phyloP scores from a whole-genome alignment of 208 protist genomes.

The Crithidia bombi region DNA sequence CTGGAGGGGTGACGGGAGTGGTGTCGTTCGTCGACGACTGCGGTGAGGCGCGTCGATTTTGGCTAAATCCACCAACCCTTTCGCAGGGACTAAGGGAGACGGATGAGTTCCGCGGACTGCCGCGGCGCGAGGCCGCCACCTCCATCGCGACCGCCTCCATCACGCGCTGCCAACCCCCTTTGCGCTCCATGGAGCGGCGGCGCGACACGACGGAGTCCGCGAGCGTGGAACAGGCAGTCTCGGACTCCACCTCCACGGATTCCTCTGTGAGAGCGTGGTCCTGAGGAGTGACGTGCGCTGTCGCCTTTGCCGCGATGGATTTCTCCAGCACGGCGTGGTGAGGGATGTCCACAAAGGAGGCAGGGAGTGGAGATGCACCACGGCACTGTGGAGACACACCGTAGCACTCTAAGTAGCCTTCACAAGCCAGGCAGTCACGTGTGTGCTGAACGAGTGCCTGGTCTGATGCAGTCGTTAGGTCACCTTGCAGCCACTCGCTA shows the following conservation, averaged over 20 bases:
- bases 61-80: not conserved
- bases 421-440: not conserved
- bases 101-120: conserved; percentile 1
- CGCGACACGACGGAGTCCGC: not conserved
- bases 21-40: not conserved
- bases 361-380: not conserved
- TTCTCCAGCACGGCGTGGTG: conserved; percentile 3
- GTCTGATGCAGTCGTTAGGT: conserved; percentile 18
- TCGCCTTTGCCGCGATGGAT: not conserved
- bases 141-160: conserved; percentile 24
- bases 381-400: not conserved
- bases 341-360: conserved; percentile 5
- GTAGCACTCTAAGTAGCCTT: conserved; percentile 19
- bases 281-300: not conserved
- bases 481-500: conserved; percentile 14
- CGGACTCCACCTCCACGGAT: not conserved
- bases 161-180: conserved; percentile 4
- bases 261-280: not conserved
- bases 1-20: not conserved
- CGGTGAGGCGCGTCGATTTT: not conserved
- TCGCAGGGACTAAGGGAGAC: not conserved
- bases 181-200: not conserved
- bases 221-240: not conserved
- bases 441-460: conserved; percentile 11
- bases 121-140: not conserved